A percentile compares a stretch with the other conserved stretches of the same genome.
Evolutionary conservation across 1,284 basidiomycete species (phyloP).

Genomic region (Athelia psychrophila): DNA sequence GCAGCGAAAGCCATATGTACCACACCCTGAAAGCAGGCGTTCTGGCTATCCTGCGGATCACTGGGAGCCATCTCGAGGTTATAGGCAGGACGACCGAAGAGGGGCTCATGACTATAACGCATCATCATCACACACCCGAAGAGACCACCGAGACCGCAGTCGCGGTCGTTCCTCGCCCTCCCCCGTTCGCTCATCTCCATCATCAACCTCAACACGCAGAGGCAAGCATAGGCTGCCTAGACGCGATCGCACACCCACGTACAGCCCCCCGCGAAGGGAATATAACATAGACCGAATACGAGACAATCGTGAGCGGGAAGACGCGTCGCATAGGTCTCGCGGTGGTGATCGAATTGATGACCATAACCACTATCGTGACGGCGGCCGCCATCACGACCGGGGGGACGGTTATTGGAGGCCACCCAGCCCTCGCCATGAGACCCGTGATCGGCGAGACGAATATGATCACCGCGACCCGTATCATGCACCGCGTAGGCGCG

Average conservation of each 20-base stretch:
- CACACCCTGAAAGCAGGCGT: slow-evolving; percentile 7
- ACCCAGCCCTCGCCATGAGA: background rate
- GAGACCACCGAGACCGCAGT: slow-evolving; percentile 21
- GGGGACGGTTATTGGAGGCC: slow-evolving; percentile 3
- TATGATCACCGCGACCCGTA: slow-evolving; percentile 8
- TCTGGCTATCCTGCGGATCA: slow-evolving; percentile 19
- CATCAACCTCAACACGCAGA: slow-evolving; percentile 14
- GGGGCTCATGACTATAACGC: slow-evolving; percentile 17
- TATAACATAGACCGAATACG: slow-evolving; percentile 26
- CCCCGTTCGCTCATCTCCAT: slow-evolving; percentile 24
- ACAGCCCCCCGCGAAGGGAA: slow-evolving; percentile 32
- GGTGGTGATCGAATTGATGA: slow-evolving; percentile 18
- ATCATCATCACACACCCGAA: slow-evolving; percentile 3
- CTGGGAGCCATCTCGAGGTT: slow-evolving; percentile 22
- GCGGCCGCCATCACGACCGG: slow-evolving; percentile 3
- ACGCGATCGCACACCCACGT: slow-evolving; percentile 30
- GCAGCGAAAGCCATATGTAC: background rate
- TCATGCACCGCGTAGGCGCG: slow-evolving; percentile 3
- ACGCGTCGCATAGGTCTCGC: slow-evolving; percentile 21
- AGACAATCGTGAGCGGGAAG: slow-evolving; percentile 29
- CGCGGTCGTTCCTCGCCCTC: slow-evolving; percentile 32
- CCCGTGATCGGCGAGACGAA: slow-evolving; percentile 8
- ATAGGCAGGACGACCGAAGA: slow-evolving; percentile 15
- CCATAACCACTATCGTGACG: slow-evolving; percentile 24
- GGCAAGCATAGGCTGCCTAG: slow-evolving; percentile 43